A percentile compares a stretch with the other conserved stretches of the same genome.
phyloP scores from a whole-genome alignment of 768 basidiomycete genomes.

The Rossbeevera mucosa region DNA sequence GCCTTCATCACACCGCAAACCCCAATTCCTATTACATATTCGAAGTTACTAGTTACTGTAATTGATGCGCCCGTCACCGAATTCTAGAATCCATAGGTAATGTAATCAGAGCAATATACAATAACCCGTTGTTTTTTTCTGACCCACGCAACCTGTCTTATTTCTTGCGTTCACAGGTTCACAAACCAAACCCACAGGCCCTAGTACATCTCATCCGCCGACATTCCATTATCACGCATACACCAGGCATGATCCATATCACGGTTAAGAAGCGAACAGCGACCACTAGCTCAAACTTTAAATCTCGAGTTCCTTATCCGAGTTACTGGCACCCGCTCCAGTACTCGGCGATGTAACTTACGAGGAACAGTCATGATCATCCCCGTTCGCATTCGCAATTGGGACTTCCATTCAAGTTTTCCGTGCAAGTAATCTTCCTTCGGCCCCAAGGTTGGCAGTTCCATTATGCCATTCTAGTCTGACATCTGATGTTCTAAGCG shows the following conservation, averaged over 20 bases:
- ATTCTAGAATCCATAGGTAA: neutral
- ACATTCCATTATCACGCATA: neutral
- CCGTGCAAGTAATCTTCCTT: neutral
- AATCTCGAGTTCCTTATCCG: neutral
- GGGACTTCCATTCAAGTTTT: neutral
- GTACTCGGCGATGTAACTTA: neutral
- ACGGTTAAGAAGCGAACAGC: neutral
- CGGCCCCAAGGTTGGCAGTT: neutral
- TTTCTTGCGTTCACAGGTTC: neutral
- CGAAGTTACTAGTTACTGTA: neutral
- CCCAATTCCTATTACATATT: neutral
- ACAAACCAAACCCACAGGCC: neutral
- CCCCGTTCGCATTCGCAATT: neutral
- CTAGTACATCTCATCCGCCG: neutral
- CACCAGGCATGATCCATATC: neutral
- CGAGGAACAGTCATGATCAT: neutral
- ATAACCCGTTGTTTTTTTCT: neutral
- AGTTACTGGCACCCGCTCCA: neutral
- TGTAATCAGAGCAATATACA: neutral
- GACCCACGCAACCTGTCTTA: neutral
- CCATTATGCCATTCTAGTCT: neutral
- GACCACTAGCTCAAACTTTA: neutral
- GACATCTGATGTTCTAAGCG: neutral
- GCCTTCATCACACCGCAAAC: neutral
- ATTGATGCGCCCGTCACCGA: neutral